Base-by-base conservation (phyloP, 2,329 filamentous ascomycete genomes). In the Diaporthe sp. region DNA sequence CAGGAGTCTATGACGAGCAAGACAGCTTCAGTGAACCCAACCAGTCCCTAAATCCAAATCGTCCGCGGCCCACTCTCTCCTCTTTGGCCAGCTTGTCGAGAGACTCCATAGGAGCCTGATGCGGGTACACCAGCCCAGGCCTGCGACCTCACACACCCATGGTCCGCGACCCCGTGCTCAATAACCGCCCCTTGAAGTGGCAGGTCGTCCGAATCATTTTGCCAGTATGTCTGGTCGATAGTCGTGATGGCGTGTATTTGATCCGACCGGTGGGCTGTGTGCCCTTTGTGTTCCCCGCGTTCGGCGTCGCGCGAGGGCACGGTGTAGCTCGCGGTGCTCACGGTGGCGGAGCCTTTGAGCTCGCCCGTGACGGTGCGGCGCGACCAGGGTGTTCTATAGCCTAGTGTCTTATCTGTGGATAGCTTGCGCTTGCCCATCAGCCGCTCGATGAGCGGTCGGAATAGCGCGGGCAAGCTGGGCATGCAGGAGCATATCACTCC, bases 401-500 rank as follows among this genome's bases (percentile, higher is more conserved):
- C 12, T 15, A 15, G 12, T 13, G 15, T 15, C 15, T 32, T 55
- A 13, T 12, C 27, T 15, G 51, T 55, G 13, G 51, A 32, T 13
- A 27, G 5, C 35, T 13, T 59, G 0, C 19, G 8, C 32, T 37
- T 59, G 32, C 32, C 32, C 9, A 1, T 15, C 9, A 25, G 4
- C 0, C 35, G 55, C 2, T 37, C 3, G 32, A 13, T 3, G 50
- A 56, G n/a, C 1, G 50, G 25, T 25, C 50, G 47, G 50, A 70
- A 56, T 25, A 70, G 66, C 9, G 37, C 66, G 35, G 66, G 66
- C 47, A 70, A 25, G 25, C 66, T 70, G n/a, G 70, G 70, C 70
- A 72, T 72, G 44, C 70, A 72, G 3, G 58, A 35, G 44, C 70
- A 72, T 8, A 65, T 72, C 8, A 72, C 56, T 3, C 70, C 70